Conservation (phyloP, 2,329 filamentous ascomycete genomes). For the Chaetomiaceae sp. region DNA sequence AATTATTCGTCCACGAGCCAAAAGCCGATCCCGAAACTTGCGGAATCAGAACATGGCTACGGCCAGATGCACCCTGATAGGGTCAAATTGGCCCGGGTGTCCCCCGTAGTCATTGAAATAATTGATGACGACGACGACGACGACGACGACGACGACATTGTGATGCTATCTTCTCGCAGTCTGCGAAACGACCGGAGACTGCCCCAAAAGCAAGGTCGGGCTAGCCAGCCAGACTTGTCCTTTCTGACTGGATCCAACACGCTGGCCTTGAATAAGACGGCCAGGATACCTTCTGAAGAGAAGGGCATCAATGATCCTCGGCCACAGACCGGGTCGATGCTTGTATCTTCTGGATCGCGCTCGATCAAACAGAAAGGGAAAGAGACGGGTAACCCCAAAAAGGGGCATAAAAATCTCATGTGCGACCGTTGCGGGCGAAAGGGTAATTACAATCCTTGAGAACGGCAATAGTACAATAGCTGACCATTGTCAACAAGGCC, state of each 20-base stretch:
- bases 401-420: neutral
- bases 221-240: neutral
- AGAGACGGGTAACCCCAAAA: neutral
- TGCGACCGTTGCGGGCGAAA: constrained; percentile 33
- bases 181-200: neutral
- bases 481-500: constrained; percentile 35
- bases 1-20: neutral
- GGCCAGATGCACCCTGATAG: constrained; percentile 23
- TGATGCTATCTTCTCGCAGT: neutral
- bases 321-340: no score
- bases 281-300: neutral
- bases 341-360: neutral
- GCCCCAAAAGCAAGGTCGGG: neutral
- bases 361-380: neutral
- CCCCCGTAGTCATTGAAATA: neutral
- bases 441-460: constrained; percentile 26
- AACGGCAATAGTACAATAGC: neutral
- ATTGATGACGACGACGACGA: neutral
- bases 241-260: constrained; percentile 20
- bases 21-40: neutral
- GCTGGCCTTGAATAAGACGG: neutral
- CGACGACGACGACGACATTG: neutral
- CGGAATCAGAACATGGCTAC: neutral
- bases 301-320: no score
- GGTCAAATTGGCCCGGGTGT: constrained; percentile 8